phyloP scores from a whole-genome alignment of 805 yeast genomes.

The Spathaspora gorwiae region DNA sequence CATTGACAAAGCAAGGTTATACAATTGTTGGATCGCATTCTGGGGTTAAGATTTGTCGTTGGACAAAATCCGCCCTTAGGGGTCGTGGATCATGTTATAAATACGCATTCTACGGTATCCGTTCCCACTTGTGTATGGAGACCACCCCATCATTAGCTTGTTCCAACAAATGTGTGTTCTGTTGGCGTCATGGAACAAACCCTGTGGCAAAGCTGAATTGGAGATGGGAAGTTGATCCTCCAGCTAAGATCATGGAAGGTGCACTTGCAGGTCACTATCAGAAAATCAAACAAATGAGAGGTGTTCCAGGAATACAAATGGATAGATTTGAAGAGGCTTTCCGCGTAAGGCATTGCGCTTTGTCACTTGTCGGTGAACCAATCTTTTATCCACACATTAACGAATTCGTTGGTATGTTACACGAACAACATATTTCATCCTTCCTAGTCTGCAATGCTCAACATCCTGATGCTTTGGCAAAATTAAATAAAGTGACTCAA shows the following conservation, averaged over 20 bases:
- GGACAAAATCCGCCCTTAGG: conserved; percentile 92
- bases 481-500: conserved; percentile 76
- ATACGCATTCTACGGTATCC: conserved; percentile 86
- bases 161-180: conserved; percentile 91
- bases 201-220: conserved; percentile 89
- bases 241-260: conserved; percentile 77
- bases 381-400: conserved; percentile 89
- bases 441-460: conserved; percentile 94
- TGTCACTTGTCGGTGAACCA: conserved; percentile 92
- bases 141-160: conserved; percentile 92
- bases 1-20: conserved; percentile 89
- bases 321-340: conserved; percentile 91
- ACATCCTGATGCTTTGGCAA: conserved; percentile 79
- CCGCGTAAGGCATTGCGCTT: conserved; percentile 83
- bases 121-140: conserved; percentile 91
- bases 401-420: conserved; percentile 76
- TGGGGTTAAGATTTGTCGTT: conserved; percentile 90
- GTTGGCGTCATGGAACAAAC: conserved; percentile 97
- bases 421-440: conserved; percentile 73
- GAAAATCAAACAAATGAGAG: conserved; percentile 90
- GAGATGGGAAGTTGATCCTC: conserved; percentile 95
- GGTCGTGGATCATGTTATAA: conserved; percentile 95
- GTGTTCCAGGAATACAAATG: conserved; percentile 90
- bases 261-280: conserved; percentile 87
- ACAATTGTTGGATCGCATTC: conserved; percentile 91